phyloP scores from a whole-genome alignment of 2,329 filamentous ascomycete genomes.

The Calonectria henricotiae region DNA sequence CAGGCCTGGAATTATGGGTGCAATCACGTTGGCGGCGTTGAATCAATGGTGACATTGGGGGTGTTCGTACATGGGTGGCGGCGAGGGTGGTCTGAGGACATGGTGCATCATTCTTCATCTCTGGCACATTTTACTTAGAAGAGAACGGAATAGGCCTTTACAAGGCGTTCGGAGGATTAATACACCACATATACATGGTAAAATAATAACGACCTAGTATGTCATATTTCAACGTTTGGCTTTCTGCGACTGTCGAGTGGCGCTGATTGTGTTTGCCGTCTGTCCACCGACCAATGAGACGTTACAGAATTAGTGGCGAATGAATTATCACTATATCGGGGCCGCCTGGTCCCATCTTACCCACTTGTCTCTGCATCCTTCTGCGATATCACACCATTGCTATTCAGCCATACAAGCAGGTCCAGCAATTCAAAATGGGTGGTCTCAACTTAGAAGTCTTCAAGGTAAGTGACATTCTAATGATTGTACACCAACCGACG shows the following conservation, averaged over 20 bases:
- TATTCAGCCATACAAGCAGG: constrained; percentile 24
- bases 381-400: constrained; percentile 37
- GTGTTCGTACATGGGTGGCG: constrained; percentile 45
- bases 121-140: constrained; percentile 33
- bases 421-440: constrained; percentile 67
- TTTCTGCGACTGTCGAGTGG: background rate
- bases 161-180: constrained; percentile 34
- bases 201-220: constrained; percentile 26
- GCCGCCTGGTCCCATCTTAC: constrained; percentile 42
- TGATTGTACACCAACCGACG: background rate
- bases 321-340: constrained; percentile 47
- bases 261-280: background rate
- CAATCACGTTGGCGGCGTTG: constrained; percentile 54
- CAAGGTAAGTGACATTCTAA: constrained; percentile 75
- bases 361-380: constrained; percentile 40
- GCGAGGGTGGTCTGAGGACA: constrained; percentile 32
- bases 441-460: constrained; percentile 95
- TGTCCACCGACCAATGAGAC: constrained; percentile 42
- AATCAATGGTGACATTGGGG: constrained; percentile 44
- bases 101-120: constrained; percentile 32
- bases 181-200: constrained; percentile 31
- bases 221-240: constrained; percentile 10
- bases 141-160: constrained; percentile 30
- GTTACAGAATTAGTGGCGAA: constrained; percentile 41
- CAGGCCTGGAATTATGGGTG: constrained; percentile 46